Base-by-base conservation (phyloP, 23 red algal species). In the Gracilaria domingensis region DNA sequence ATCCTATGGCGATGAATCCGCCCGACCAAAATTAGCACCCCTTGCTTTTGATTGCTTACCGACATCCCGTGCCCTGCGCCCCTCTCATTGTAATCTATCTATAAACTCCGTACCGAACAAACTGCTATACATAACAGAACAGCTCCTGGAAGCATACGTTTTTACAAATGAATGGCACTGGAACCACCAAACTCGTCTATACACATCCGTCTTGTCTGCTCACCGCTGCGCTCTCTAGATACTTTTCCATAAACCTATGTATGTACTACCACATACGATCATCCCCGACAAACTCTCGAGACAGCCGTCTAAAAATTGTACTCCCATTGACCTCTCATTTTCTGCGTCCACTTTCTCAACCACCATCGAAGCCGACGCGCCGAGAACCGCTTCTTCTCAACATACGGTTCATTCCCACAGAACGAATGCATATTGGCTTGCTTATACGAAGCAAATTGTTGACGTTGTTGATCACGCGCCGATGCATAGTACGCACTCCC, bases 1-100 rank as follows among this genome's bases (percentile, higher is more conserved):
- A 92, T 64, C 89, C 89, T 30, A 92, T 92, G 89, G 87, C 87
- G 0, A 82, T 82, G 79, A 82, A 82, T 23, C 53, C 79, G 36
- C 79, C 79, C 13, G 39, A 77, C 23, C 72, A 77, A 1, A 51
- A 77, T 23, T 77, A 77, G 39, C 35, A 5, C 35, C 28, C 35
- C 11, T 70, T 70, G 16, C 11, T 12, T 45, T 24, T 75, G 21
- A 37, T 16, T 45, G 20, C n/a, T 24, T 75, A 36, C 66, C 66
- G 38, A 24, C 32, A 24, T 6, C 32, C 28, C 66, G 33, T 71
- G n/a, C n/a, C 42, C 42, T 45, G 4, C 42, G 42, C 42, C 42
- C n/a, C n/a, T n/a, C n/a, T n/a, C n/a, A n/a, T n/a, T n/a, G n/a
- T n/a, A n/a, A n/a, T n/a, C n/a, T n/a, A n/a, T n/a, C n/a, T n/a